Conservation (phyloP, 768 basidiomycete genomes). For the Agrocybe pediades region DNA sequence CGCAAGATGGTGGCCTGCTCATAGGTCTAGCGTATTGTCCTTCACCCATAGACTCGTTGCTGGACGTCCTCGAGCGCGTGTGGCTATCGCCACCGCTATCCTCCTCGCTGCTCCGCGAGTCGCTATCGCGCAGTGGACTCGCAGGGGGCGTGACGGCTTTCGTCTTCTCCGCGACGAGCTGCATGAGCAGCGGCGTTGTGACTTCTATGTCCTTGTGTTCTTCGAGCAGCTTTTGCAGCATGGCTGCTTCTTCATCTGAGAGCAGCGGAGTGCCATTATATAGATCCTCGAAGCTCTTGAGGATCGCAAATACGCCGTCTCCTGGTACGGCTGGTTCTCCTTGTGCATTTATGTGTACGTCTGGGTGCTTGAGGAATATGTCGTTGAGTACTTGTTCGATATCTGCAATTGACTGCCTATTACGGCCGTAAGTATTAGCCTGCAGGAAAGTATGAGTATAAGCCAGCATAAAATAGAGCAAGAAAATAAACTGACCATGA, state of each 20-base stretch:
- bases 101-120: constrained; percentile 39
- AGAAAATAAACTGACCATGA: constrained; percentile 22
- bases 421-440: constrained; percentile 49
- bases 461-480: not conserved
- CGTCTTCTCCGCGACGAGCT: constrained; percentile 65
- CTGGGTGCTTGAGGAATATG: constrained; percentile 68
- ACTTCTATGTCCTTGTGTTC: constrained; percentile 66
- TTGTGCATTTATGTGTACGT: constrained; percentile 55
- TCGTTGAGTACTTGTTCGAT: constrained; percentile 69
- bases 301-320: constrained; percentile 68
- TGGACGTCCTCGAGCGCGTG: constrained; percentile 61
- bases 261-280: constrained; percentile 68
- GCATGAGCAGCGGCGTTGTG: constrained; percentile 65
- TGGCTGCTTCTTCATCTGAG: constrained; percentile 58
- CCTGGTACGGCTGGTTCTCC: constrained; percentile 71
- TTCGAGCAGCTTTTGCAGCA: constrained; percentile 59
- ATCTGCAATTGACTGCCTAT: constrained; percentile 69
- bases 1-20: constrained; percentile 56
- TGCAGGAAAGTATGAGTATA: constrained; percentile 5
- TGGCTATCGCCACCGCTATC: constrained; percentile 20
- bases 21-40: constrained; percentile 34
- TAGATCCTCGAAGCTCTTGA: constrained; percentile 60
- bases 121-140: constrained; percentile 39
- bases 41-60: constrained; percentile 52
- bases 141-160: constrained; percentile 41